Percentiles rank a stretch among this genome's conserved stretches.
phyloP scores from a whole-genome alignment of 139 green algal genomes.

The Yamagishiella unicocca region DNA sequence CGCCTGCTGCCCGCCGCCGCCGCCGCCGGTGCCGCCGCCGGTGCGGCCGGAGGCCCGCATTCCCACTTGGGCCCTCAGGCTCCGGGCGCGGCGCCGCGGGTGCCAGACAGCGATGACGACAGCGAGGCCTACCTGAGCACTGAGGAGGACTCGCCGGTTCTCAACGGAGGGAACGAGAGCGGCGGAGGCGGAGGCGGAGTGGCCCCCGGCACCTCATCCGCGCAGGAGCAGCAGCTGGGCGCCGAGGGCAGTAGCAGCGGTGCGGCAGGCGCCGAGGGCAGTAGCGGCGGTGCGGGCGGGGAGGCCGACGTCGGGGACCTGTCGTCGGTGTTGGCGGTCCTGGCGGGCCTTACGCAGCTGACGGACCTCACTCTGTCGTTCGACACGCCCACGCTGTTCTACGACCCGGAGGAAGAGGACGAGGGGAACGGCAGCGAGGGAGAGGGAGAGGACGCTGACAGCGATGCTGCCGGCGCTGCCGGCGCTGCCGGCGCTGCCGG shows the following conservation, averaged over 20 bases:
- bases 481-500: neutral
- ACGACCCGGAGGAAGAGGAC: neutral
- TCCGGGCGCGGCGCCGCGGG: neutral
- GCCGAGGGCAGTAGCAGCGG: neutral
- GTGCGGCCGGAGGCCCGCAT: too few species aligned
- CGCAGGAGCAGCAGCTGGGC: neutral
- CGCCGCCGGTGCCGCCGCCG: neutral
- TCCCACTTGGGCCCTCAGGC: too few species aligned
- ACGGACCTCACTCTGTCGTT: slow-evolving; percentile 33
- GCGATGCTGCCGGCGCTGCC: neutral
- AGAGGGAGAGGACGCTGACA: neutral
- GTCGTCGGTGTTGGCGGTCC: neutral
- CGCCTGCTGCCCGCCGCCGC: neutral
- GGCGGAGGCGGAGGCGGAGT: too few species aligned
- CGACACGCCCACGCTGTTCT: slow-evolving; percentile 35
- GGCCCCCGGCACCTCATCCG: too few species aligned
- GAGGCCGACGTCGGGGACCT: neutral
- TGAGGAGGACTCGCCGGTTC: slow-evolving; percentile 18
- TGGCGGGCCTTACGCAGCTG: slow-evolving; percentile 25
- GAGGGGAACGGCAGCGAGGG: neutral
- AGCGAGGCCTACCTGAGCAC: slow-evolving; percentile 13
- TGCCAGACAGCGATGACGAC: slow-evolving; percentile 16
- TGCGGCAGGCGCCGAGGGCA: neutral
- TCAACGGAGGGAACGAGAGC: neutral
- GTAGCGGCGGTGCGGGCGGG: neutral